Percentiles rank a stretch among this genome's conserved stretches.
phyloP scores from a whole-genome alignment of 2,329 filamentous ascomycete genomes.

The Tolypocladium paradoxum region DNA sequence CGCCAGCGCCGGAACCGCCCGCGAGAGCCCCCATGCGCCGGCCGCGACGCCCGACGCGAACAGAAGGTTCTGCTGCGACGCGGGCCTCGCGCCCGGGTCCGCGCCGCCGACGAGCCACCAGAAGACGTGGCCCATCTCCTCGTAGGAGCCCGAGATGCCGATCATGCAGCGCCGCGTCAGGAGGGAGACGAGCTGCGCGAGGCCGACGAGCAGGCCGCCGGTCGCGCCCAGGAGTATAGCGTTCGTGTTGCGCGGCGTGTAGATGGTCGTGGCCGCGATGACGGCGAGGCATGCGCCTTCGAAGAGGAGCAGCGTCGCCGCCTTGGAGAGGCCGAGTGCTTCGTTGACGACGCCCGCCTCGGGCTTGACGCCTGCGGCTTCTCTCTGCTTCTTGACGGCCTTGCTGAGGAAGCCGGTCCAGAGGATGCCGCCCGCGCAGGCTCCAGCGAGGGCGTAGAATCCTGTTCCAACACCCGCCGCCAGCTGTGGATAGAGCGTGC shows the following conservation, averaged over 20 bases:
- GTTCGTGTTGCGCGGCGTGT: slow-evolving; percentile 19
- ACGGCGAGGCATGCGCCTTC: slow-evolving; percentile 29
- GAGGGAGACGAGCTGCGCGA: slow-evolving; percentile 46
- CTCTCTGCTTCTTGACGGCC: slow-evolving; percentile 17
- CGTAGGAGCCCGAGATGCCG: slow-evolving; percentile 51
- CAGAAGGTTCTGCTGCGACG: slow-evolving; percentile 30
- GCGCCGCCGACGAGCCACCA: slow-evolving; percentile 28
- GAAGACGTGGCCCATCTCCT: slow-evolving; percentile 47
- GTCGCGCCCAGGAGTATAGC: slow-evolving; percentile 31
- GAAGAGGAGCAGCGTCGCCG: slow-evolving; percentile 27
- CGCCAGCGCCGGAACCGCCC: slow-evolving; percentile 22
- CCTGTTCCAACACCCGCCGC: slow-evolving; percentile 42
- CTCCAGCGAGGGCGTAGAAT: slow-evolving; percentile 41
- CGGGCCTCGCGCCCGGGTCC: slow-evolving; percentile 13
- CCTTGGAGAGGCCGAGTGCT: slow-evolving; percentile 27
- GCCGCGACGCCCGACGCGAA: slow-evolving; percentile 41
- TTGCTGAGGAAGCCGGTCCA: slow-evolving; percentile 35
- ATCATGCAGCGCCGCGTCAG: slow-evolving; percentile 41
- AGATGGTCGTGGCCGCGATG: slow-evolving; percentile 25
- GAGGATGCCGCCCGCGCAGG: slow-evolving; percentile 41
- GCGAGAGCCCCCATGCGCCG: slow-evolving; percentile 31
- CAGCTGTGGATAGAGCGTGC: slow-evolving; percentile 52
- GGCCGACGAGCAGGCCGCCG: slow-evolving; percentile 48
- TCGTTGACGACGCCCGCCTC: slow-evolving; percentile 25
- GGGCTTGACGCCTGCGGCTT: slow-evolving; percentile 13